Conservation (phyloP, 2,329 filamentous ascomycete species). For the Hypoxylon sp. region DNA sequence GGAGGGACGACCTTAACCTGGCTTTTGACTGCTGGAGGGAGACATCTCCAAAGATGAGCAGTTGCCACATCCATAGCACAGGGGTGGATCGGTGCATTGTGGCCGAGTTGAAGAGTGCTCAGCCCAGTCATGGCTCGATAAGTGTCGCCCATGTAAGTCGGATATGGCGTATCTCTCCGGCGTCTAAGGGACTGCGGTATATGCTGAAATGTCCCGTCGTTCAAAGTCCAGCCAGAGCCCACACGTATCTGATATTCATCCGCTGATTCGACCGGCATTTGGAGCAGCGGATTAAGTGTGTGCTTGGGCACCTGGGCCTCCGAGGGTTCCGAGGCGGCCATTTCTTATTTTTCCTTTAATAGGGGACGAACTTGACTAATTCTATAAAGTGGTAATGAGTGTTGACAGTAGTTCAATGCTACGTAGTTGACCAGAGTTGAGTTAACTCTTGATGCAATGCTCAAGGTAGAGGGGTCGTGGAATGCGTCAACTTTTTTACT, state of each 20-base stretch:
- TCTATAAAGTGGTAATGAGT: background rate
- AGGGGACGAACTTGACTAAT: no score
- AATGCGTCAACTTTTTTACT: conserved; percentile 29
- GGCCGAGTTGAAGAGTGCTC: conserved; percentile 48
- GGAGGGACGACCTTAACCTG: conserved; percentile 38
- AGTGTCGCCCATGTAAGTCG: conserved; percentile 33
- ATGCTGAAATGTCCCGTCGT: conserved; percentile 47
- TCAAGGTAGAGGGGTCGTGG: background rate
- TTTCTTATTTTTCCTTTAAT: background rate
- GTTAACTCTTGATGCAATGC: background rate
- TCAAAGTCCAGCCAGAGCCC: conserved; percentile 47
- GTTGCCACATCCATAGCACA: conserved; percentile 46
- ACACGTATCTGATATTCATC: conserved; percentile 46
- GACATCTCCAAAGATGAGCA: conserved; percentile 47
- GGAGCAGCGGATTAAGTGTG: background rate
- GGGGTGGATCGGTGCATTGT: conserved; percentile 43
- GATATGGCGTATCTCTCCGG: conserved; percentile 47
- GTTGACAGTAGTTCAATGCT: background rate
- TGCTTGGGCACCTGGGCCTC: background rate
- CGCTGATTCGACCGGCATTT: conserved; percentile 1
- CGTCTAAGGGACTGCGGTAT: conserved; percentile 43
- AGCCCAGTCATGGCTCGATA: conserved; percentile 46
- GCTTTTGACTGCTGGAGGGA: conserved; percentile 32
- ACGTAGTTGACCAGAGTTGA: background rate
- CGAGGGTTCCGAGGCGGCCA: background rate